Conservation (phyloP, 2,329 filamentous ascomycete genomes). For the Orbilia brochopaga region DNA sequence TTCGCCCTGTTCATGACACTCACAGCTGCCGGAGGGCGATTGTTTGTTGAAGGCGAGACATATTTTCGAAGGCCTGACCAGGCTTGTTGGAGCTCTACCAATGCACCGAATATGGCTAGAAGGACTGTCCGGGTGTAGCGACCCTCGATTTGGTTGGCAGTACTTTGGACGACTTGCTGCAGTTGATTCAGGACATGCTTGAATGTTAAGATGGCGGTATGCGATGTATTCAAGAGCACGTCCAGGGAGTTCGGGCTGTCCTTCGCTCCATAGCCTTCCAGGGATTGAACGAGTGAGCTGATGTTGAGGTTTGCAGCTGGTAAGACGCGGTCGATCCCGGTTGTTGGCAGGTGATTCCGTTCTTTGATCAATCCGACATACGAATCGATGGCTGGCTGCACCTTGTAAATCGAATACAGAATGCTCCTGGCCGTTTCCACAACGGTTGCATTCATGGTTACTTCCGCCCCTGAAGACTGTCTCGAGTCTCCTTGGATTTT, state of each 20-base stretch:
- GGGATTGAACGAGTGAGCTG: constrained; percentile 52
- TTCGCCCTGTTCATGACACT: constrained; percentile 21
- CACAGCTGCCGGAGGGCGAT: constrained; percentile 12
- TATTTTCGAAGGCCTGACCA: constrained; percentile 53
- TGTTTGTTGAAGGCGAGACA: constrained; percentile 37
- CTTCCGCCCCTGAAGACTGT: constrained; percentile 42
- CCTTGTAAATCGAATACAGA: constrained; percentile 54
- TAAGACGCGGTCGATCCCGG: constrained; percentile 54
- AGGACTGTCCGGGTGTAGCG: constrained; percentile 53
- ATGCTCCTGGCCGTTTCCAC: constrained; percentile 54
- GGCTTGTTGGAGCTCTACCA: constrained; percentile 54
- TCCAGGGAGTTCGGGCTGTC: constrained; percentile 52
- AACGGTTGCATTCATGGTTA: constrained; percentile 42
- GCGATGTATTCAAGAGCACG: constrained; percentile 53
- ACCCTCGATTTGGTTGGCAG: constrained; percentile 50
- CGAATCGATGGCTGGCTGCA: constrained; percentile 54
- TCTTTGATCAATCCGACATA: constrained; percentile 53
- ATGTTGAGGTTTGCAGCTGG: constrained; percentile 54
- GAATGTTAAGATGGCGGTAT: constrained; percentile 53
- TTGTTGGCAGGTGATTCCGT: constrained; percentile 50
- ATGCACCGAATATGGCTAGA: constrained; percentile 54
- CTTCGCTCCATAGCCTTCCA: constrained; percentile 53
- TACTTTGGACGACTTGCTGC: constrained; percentile 50
- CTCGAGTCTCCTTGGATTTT: constrained; percentile 46
- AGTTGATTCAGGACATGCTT: constrained; percentile 53